Base-by-base conservation (phyloP, 1,139 yeast genomes). In the Sugiyamaella xylanicola region DNA sequence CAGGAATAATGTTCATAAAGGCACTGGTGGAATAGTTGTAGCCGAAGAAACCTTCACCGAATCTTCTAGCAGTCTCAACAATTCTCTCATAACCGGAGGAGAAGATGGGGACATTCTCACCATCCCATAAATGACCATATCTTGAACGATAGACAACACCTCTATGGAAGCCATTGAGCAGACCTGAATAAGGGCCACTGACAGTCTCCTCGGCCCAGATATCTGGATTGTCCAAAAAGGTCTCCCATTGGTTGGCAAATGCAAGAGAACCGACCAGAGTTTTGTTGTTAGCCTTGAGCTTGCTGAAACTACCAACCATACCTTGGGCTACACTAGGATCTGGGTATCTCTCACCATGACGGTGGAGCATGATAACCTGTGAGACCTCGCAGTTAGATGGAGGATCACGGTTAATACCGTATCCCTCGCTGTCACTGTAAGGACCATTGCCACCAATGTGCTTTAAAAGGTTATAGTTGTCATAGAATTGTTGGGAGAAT, bases 311-410 rank as follows among this genome's bases (percentile, higher is more conserved):
- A 7, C 51, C 55, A 4, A 36, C 53, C 60, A 63, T 59, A 32
- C 53, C 56, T 15, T 46, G 53, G 32, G 59, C 66, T 46, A 56
- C 60, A 48, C 57, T 29, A 21, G 59, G 55, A 29, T 65, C 68
- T 13, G 90, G 91, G 67, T 76, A 86, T 64, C 93, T 74, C 66
- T 86, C 92, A 15, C 92, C 93, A 64, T 87, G 93, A 66, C 95
- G 79, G 56, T 80, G 76, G 50, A 83, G 72, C 59, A 83, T 70
- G 60, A 83, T 85, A 15, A 85, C 88, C 68, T 85, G 91, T 59
- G 83, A 84, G 48, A 86, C 75, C 13, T 73, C 68, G 65, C 88
- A 81, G 48, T 76, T 75, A 2, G 67, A 73, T 8, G 91, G 90
- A 0, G 72, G 64, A 29, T 71, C 73, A 5, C 72, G 66, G 51